phyloP scores from a whole-genome alignment of 345 rosid species.

The Clausena lansium region DNA sequence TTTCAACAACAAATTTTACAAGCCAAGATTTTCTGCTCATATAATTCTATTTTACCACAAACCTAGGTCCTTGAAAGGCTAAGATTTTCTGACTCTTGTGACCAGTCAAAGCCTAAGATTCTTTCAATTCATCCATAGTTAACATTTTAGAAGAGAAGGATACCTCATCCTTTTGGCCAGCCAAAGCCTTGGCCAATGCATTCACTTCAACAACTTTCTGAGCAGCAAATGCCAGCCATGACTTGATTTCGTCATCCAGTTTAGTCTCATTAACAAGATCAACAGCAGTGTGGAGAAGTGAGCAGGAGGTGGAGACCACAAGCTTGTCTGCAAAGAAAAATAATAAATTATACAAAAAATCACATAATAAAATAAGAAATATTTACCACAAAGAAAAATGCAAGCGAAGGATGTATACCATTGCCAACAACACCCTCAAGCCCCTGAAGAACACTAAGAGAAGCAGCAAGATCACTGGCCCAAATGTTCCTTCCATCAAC shows the following conservation, averaged over 20 bases:
- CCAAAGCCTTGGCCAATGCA: conserved; percentile 88
- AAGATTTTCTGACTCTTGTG: not conserved
- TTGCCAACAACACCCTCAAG: conserved; percentile 86
- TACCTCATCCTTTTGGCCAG: conserved; percentile 88
- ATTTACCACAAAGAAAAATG: not conserved
- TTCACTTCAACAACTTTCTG: conserved; percentile 94
- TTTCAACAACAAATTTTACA: not conserved
- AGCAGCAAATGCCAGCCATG: conserved; percentile 99
- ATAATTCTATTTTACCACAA: not conserved
- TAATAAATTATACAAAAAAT: not conserved
- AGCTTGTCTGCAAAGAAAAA: conserved; percentile 60
- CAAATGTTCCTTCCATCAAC: conserved; percentile 99
- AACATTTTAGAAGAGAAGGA: not conserved
- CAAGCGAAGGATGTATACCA: conserved; percentile 39
- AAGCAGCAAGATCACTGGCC: conserved; percentile 94
- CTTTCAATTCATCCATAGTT: not conserved
- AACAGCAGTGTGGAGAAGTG: conserved; percentile 96
- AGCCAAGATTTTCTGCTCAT: not conserved
- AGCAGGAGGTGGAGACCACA: conserved; percentile 94
- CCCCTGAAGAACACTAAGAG: conserved; percentile 50
- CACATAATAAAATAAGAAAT: not conserved
- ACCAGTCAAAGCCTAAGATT: not conserved
- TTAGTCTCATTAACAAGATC: conserved; percentile 88
- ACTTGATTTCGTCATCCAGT: conserved; percentile 80
- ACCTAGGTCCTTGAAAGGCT: not conserved